A percentile compares a stretch with the other conserved stretches of the same genome.
These are phyloP conservation scores for Zoysia pacifica DNA, from an alignment of 176 grass and related monocot genomes.

Conservation along the genomic window DNA sequence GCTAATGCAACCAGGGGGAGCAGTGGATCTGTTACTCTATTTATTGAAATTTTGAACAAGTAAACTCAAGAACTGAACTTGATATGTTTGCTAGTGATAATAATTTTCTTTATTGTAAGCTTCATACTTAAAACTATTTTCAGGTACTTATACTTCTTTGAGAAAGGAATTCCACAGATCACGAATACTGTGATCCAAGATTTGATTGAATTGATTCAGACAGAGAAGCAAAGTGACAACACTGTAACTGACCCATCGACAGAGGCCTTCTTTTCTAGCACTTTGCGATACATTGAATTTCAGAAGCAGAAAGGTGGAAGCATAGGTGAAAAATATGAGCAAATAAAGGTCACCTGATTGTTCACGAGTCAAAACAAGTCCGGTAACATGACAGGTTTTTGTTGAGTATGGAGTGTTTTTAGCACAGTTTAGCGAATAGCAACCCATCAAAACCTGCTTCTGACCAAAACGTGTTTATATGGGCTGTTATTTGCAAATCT, in stretches of 20 bases:
- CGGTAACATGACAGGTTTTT: slow-evolving; percentile 4
- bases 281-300: slow-evolving; percentile 85
- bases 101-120: slow-evolving; percentile 3
- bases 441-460: slow-evolving; percentile 10
- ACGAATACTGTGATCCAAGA: slow-evolving; percentile 84
- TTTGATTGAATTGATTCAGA: slow-evolving; percentile 89
- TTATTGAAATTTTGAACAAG: slow-evolving; percentile 99
- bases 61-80: slow-evolving; percentile 43
- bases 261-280: slow-evolving; percentile 92
- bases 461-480: slow-evolving; percentile 22
- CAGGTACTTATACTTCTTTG: slow-evolving; percentile 98
- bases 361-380: slow-evolving; percentile 17
- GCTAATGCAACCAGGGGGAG: slow-evolving; percentile 78
- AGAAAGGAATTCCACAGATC: slow-evolving; percentile 96
- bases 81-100: slow-evolving; percentile 32
- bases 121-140: slow-evolving; percentile 15
- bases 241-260: slow-evolving; percentile 56
- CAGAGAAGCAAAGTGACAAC: slow-evolving; percentile 82
- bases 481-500: slow-evolving; percentile 42
- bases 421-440: slow-evolving; percentile 34
- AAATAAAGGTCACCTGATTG: slow-evolving; percentile 71
- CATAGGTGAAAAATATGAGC: slow-evolving; percentile 87
- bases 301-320: slow-evolving; percentile 95
- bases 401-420: slow-evolving; percentile 25
- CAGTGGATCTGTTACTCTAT: slow-evolving; percentile 74